Conservation (phyloP, 257 asterid species). For the Catharanthus roseus region DNA sequence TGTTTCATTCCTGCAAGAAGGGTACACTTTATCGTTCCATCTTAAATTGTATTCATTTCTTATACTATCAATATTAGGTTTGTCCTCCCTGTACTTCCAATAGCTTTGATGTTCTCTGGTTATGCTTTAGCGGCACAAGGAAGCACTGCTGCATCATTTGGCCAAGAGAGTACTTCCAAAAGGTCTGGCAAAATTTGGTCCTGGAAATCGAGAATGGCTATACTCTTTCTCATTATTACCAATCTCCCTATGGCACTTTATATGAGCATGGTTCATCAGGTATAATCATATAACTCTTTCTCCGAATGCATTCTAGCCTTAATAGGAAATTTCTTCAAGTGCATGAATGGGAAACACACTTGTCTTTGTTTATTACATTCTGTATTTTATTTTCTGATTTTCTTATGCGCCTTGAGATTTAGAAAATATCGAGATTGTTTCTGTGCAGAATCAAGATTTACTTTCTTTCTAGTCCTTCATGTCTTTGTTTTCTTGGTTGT, state of each 20-base stretch:
- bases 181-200: slow-evolving; percentile 21
- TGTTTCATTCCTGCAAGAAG: neutral
- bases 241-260: slow-evolving; percentile 91
- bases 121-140: slow-evolving; percentile 55
- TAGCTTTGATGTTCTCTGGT: slow-evolving; percentile 83
- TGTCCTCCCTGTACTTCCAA: slow-evolving; percentile 94
- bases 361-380: neutral
- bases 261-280: slow-evolving; percentile 97
- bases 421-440: neutral
- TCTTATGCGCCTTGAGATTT: neutral
- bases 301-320: slow-evolving; percentile 3
- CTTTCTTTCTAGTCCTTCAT: neutral
- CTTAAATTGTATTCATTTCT: slow-evolving; percentile 35
- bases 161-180: slow-evolving; percentile 27
- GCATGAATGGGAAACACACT: neutral
- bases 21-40: slow-evolving; percentile 12
- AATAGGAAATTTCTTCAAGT: neutral
- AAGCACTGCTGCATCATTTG: slow-evolving; percentile 19
- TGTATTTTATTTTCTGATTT: neutral
- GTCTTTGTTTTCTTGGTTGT: slow-evolving; percentile 10
- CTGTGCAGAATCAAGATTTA: slow-evolving; percentile 1
- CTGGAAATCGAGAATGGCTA: slow-evolving; percentile 38
- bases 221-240: slow-evolving; percentile 57
- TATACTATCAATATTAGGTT: slow-evolving; percentile 58
- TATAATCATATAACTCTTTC: slow-evolving; percentile 14